These are phyloP conservation scores for Rosa hybrid DNA, from an alignment of 331 rosid genomes.

Conservation along the genomic window DNA sequence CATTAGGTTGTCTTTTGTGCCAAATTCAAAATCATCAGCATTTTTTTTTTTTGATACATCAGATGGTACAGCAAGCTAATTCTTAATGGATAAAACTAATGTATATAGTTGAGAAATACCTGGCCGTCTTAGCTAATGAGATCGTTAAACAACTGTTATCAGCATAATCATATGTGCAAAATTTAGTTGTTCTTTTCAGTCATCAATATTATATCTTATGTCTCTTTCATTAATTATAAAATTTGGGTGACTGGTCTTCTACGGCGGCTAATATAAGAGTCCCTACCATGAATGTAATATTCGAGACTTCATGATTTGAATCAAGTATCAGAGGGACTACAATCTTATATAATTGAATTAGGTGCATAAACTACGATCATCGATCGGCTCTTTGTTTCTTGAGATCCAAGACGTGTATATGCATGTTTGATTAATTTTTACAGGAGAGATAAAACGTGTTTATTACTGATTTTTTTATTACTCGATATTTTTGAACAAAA, in stretches of 20 bases:
- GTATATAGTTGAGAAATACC: background rate
- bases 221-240: background rate
- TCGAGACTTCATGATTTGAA: background rate
- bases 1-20: background rate
- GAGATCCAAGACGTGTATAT: background rate
- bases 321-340: background rate
- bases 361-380: background rate
- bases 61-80: background rate
- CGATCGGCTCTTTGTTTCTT: background rate
- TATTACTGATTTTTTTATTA: background rate
- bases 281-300: constrained; percentile 14
- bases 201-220: background rate
- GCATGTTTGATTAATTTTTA: background rate
- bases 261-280: constrained; percentile 10
- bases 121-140: background rate
- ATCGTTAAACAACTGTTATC: background rate
- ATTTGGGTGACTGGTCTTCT: constrained; percentile 4
- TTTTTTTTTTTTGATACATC: background rate
- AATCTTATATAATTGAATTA: background rate
- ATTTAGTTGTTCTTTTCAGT: background rate
- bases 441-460: background rate
- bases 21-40: background rate
- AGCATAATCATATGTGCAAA: background rate
- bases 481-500: background rate
- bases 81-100: background rate